These are phyloP conservation scores for Rutstroemia sydowiana DNA, from an alignment of 2,329 filamentous ascomycete genomes.

Conservation along the genomic window DNA sequence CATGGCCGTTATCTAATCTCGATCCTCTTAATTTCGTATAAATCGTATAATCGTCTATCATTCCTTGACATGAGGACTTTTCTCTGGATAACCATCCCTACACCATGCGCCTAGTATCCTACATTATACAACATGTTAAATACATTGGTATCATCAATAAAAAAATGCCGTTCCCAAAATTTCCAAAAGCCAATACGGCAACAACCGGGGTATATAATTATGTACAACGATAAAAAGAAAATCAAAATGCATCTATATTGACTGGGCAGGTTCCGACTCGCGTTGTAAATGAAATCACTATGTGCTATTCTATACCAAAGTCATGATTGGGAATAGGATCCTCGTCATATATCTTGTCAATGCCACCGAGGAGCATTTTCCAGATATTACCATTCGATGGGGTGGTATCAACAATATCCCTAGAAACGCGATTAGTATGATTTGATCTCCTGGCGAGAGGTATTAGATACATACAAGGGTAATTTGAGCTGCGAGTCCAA, in stretches of 20 bases:
- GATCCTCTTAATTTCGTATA: no score
- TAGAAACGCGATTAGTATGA: neutral
- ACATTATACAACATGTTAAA: neutral
- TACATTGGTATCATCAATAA: neutral
- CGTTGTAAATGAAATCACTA: no score
- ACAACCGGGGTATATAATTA: neutral
- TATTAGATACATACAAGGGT: neutral
- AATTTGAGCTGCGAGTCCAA: neutral
- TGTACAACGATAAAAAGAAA: neutral
- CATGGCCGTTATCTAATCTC: no score
- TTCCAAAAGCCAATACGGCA: neutral
- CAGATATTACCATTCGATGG: constrained; percentile 11
- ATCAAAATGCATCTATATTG: neutral
- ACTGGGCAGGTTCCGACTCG: neutral
- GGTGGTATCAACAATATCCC: constrained; percentile 13
- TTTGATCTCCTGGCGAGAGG: neutral
- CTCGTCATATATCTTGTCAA: constrained; percentile 1
- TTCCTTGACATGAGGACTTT: no score
- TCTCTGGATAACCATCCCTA: neutral
- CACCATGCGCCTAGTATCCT: neutral
- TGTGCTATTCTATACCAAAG: neutral
- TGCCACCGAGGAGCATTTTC: constrained; percentile 14
- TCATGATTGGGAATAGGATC: neutral
- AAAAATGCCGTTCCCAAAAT: neutral
- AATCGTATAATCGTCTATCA: no score